Conservation (phyloP, 257 asterid species). For the Solanum clarkiae region DNA sequence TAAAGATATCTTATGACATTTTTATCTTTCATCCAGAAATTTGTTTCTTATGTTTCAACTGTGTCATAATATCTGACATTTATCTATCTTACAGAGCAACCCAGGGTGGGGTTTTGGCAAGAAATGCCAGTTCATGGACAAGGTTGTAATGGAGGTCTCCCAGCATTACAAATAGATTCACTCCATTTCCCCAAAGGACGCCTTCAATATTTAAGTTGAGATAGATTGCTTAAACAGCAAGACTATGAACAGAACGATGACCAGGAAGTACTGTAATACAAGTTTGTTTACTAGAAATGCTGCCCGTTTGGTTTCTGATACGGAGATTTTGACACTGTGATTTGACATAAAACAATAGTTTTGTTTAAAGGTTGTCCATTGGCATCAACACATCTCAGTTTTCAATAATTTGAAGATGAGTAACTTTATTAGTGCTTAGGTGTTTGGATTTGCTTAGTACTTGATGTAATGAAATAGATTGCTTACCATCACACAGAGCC, state of each 20-base stretch:
- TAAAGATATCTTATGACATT: not conserved
- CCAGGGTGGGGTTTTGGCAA: slow-evolving; percentile 93
- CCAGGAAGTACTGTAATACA: not conserved
- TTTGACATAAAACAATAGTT: not conserved
- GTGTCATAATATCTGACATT: not conserved
- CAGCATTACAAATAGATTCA: slow-evolving; percentile 48
- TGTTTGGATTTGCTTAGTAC: not conserved
- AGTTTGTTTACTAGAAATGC: not conserved
- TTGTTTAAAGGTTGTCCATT: not conserved
- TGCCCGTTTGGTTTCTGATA: not conserved
- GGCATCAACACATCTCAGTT: not conserved
- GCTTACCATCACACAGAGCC: not conserved
- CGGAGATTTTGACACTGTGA: not conserved
- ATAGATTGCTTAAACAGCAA: not conserved
- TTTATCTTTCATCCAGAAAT: not conserved
- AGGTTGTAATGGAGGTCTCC: slow-evolving; percentile 51
- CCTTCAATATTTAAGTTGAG: not conserved
- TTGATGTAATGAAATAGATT: not conserved
- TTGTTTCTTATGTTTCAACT: not conserved
- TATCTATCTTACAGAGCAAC: slow-evolving; percentile 57
- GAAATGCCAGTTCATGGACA: slow-evolving; percentile 89
- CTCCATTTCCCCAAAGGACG: not conserved
- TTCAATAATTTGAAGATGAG: not conserved
- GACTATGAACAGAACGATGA: not conserved
- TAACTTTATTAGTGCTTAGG: not conserved